phyloP scores from a whole-genome alignment of 805 yeast genomes.

The Grigorovia transvaalensis region DNA sequence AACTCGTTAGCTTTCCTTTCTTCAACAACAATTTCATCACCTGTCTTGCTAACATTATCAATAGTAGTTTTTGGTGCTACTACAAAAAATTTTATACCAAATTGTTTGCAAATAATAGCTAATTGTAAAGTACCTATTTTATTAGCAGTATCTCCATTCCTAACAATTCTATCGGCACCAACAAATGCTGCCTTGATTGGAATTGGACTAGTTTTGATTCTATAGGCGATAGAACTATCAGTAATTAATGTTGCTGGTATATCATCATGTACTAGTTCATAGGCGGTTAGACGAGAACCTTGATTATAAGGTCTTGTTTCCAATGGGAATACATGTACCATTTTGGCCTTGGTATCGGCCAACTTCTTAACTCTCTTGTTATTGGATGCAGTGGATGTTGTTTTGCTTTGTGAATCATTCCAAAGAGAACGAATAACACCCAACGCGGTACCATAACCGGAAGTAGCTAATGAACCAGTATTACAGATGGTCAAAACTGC shows the following conservation, averaged over 20 bases:
- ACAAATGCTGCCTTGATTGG: conserved; percentile 85
- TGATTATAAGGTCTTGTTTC: conserved; percentile 97
- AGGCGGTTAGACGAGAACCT: conserved; percentile 89
- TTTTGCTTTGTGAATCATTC: conserved; percentile 30
- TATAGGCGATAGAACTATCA: conserved; percentile 83
- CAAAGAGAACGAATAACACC: conserved; percentile 78
- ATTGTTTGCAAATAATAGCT: conserved; percentile 57
- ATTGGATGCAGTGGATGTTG: conserved; percentile 3
- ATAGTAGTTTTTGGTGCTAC: conserved; percentile 94
- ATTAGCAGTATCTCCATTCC: conserved; percentile 92
- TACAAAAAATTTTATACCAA: conserved; percentile 71
- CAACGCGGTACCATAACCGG: conserved; percentile 95
- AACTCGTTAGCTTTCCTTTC: conserved; percentile 77
- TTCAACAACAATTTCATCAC: conserved; percentile 74
- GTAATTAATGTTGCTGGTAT: conserved; percentile 85
- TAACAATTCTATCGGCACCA: conserved; percentile 91
- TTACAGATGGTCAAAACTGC: conserved; percentile 88
- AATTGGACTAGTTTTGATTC: conserved; percentile 38
- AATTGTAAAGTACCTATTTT: conserved; percentile 92
- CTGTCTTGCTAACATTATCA: conserved; percentile 55
- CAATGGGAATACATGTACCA: conserved; percentile 71
- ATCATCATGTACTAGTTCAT: conserved; percentile 72
- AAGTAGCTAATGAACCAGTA: conserved; percentile 93
- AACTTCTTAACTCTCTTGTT: conserved; percentile 18
- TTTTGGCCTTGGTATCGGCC: conserved; percentile 31